A percentile compares a stretch with the other conserved stretches of the same genome.
Conservation (phyloP, 495 filamentous ascomycete genomes). For the Hypoxylon cercidicola region DNA sequence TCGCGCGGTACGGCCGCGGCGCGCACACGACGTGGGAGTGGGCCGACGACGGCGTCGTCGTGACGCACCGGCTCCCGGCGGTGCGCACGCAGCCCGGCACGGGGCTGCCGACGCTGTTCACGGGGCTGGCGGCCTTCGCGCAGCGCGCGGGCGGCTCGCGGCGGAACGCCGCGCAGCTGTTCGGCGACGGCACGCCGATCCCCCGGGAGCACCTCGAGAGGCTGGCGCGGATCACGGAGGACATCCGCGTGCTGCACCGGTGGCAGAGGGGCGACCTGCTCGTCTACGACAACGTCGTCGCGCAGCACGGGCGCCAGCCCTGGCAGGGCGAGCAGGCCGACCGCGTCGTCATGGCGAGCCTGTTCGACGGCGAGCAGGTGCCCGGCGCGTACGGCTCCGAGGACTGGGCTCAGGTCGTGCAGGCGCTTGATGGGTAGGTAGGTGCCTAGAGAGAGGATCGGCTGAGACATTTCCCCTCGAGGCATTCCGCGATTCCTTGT, state of each 20-base stretch:
- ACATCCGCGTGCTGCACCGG: conserved; percentile 57
- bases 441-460: background rate
- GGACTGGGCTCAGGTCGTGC: conserved; percentile 59
- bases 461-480: no score
- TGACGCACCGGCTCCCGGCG: conserved; percentile 51
- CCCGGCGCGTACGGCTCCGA: conserved; percentile 56
- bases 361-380: conserved; percentile 53
- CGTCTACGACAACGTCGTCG: conserved; percentile 60
- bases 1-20: conserved; percentile 56
- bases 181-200: conserved; percentile 64
- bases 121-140: conserved; percentile 55
- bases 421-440: conserved; percentile 44
- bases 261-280: conserved; percentile 56
- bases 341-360: conserved; percentile 57
- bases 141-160: conserved; percentile 39
- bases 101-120: conserved; percentile 63
- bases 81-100: conserved; percentile 61
- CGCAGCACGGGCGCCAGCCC: conserved; percentile 60
- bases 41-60: conserved; percentile 55
- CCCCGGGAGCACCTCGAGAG: conserved; percentile 59
- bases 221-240: conserved; percentile 60
- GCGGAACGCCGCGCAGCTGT: conserved; percentile 45
- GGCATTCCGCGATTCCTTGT: no score
- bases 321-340: conserved; percentile 59
- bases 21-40: conserved; percentile 56